Conservation (phyloP, 768 basidiomycete genomes). For the Boletus fagicola region DNA sequence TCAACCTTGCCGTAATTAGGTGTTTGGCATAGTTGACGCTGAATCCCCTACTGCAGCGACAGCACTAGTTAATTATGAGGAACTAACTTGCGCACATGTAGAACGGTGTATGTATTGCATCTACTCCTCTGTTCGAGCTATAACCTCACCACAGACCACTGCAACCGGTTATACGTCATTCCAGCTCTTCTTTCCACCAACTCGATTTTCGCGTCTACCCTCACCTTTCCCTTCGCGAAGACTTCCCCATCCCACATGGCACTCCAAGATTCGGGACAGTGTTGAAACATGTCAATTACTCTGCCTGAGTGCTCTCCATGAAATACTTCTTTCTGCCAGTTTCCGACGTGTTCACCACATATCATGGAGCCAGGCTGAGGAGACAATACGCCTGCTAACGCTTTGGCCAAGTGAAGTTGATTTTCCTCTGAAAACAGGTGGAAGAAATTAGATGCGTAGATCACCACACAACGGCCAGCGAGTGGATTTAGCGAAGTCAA, state of each 20-base stretch:
- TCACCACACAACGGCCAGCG: constrained; percentile 46
- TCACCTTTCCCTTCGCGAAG: constrained; percentile 25
- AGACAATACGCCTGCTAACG: constrained; percentile 30
- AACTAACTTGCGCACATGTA: no score
- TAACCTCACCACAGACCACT: constrained; percentile 29
- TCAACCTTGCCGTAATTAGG: not conserved
- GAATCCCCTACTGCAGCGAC: not conserved
- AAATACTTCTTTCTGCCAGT: not conserved
- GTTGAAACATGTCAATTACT: constrained; percentile 25
- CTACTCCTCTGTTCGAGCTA: not conserved
- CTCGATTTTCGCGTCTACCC: not conserved
- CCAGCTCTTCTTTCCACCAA: not conserved
- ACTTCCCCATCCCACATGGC: constrained; percentile 39
- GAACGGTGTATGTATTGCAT: no score
- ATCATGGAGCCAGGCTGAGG: constrained; percentile 32
- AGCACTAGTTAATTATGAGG: not conserved
- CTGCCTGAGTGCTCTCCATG: not conserved
- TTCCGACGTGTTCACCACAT: constrained; percentile 29
- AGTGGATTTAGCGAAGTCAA: constrained; percentile 48
- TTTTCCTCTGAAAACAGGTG: constrained; percentile 33
- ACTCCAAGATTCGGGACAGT: constrained; percentile 36
- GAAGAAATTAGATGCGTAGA: constrained; percentile 52
- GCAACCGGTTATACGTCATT: constrained; percentile 6
- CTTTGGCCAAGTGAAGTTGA: constrained; percentile 29
- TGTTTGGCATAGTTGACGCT: constrained; percentile 22